Base-by-base conservation (phyloP, 805 yeast species). In the Ogataea minuta region DNA sequence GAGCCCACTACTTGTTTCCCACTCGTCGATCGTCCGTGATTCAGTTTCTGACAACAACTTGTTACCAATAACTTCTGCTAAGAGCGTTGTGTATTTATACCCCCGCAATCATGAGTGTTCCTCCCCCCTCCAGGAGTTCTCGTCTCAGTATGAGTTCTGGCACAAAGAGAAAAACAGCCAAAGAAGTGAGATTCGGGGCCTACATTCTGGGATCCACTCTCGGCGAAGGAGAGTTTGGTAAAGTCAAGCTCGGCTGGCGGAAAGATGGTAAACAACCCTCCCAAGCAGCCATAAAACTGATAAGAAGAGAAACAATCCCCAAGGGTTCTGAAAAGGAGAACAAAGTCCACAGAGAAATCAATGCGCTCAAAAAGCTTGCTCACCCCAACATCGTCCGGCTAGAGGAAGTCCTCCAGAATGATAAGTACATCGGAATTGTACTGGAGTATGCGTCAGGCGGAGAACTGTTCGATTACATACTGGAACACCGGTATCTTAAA, bases 221-320 rank as follows among this genome's bases (percentile, higher is more conserved):
- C 10, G 99, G 99, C 23, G 96, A 93, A 65, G 99, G 99, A 34
- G 99, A 93, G 59, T 93, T 93, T 63, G 99, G 99, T 43, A 91
- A 93, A 63, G 99, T 93, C 43, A 93, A 91, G 60, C 70, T 93
- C 15, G 98, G 97, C 10, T 91, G 97, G 97, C 73, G 95, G 44
- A 86, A 85, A 59, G 90, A 81, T 53, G 89, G 88, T 13, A 67
- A 77, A 56, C 77, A 79, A 43, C 83, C 88, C 3, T 75, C 83
- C 26, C 95, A 89, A 64, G 95, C 88, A 9, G 99, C 99, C 32
- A 89, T 93, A 54, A 93, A 93, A 58, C 76, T 93, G 46, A 88
- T 93, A 43, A 79, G 90, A 54, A 74, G 95, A 53, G 96, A 89
- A 44, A 79, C 88, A 9, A 82, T 93, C n/a, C 83, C 89, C 37